phyloP scores from a whole-genome alignment of 2,329 filamentous ascomycete genomes.

The Teratosphaeria pseudoeucalypti region DNA sequence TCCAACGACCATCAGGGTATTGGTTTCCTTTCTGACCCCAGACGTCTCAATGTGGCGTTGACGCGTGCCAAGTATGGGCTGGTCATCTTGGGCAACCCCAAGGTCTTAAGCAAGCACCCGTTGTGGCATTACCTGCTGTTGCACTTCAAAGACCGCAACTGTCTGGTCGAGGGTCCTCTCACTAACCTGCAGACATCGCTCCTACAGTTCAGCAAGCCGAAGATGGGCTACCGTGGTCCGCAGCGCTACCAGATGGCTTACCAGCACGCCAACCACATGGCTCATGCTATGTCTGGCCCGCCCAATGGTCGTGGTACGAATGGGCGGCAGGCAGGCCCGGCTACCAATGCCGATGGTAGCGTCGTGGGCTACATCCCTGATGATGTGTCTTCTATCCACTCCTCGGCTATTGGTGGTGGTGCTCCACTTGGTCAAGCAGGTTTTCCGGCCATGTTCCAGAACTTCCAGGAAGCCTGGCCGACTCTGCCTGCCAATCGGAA shows the following conservation, averaged over 20 bases:
- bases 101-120: constrained; percentile 94
- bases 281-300: constrained; percentile 29
- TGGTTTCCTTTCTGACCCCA: constrained; percentile 94
- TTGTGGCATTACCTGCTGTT: constrained; percentile 91
- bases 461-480: constrained; percentile 86
- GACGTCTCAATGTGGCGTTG: constrained; percentile 91
- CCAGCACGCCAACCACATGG: constrained; percentile 53
- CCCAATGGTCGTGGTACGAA: neutral
- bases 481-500: constrained; percentile 50
- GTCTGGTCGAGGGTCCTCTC: constrained; percentile 87
- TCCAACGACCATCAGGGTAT: constrained; percentile 99
- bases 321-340: constrained; percentile 34
- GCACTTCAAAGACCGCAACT: constrained; percentile 95
- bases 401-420: constrained; percentile 71
- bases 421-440: constrained; percentile 45
- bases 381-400: constrained; percentile 93
- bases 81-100: constrained; percentile 94
- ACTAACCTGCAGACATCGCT: constrained; percentile 93
- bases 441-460: constrained; percentile 91
- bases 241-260: constrained; percentile 79
- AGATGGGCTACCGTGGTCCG: constrained; percentile 80
- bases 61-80: constrained; percentile 95
- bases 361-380: constrained; percentile 94
- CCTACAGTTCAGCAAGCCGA: constrained; percentile 87
- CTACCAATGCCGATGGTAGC: constrained; percentile 62